phyloP scores from a whole-genome alignment of 805 yeast genomes.

The Pichia cabralensis region DNA sequence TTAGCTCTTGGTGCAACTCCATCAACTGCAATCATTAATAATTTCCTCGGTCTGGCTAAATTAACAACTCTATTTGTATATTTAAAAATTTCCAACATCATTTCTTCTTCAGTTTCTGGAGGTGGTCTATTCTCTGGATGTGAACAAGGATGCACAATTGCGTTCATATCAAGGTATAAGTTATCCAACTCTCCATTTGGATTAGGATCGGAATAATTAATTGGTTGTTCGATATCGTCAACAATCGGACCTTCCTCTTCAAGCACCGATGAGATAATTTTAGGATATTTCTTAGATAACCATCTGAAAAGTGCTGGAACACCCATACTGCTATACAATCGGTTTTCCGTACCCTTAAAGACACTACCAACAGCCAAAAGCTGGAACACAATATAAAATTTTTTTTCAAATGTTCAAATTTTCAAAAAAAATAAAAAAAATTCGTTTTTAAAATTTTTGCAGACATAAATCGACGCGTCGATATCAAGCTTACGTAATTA shows the following conservation, averaged over 20 bases:
- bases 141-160: constrained; percentile 98
- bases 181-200: constrained; percentile 96
- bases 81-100: constrained; percentile 87
- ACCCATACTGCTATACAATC: constrained; percentile 48
- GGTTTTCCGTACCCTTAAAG: not conserved
- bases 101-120: constrained; percentile 93
- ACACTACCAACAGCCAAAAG: too few relatives aligned
- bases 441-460: too few relatives aligned
- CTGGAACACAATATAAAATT: too few relatives aligned
- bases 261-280: constrained; percentile 81
- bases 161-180: constrained; percentile 93
- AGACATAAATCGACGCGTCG: too few relatives aligned
- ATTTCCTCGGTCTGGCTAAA: constrained; percentile 93
- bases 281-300: constrained; percentile 88
- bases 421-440: too few relatives aligned
- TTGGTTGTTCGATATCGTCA: constrained; percentile 55
- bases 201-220: constrained; percentile 64
- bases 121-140: constrained; percentile 96
- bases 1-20: constrained; percentile 99
- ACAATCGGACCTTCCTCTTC: constrained; percentile 57
- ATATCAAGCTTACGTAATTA: too few relatives aligned
- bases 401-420: too few relatives aligned
- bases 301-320: constrained; percentile 98
- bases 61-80: constrained; percentile 86
- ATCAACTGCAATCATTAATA: constrained; percentile 91